Conservation (phyloP, 2,329 filamentous ascomycete genomes). For the Claviceps paspali region DNA sequence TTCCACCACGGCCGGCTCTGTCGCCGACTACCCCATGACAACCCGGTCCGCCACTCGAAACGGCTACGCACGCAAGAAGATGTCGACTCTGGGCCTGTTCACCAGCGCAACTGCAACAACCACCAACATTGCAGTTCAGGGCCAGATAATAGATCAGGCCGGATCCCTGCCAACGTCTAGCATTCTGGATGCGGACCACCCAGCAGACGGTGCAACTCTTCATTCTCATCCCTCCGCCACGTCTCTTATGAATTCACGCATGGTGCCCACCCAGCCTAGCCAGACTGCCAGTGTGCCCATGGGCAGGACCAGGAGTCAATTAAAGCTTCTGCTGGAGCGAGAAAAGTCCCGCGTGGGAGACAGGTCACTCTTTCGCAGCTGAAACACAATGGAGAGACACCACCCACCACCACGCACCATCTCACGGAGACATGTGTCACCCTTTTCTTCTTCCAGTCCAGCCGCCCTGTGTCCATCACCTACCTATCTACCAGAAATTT, state of each 20-base stretch:
- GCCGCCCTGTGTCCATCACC: no score
- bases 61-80: slow-evolving; percentile 12
- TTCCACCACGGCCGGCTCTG: slow-evolving; percentile 4
- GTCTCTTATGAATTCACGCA: slow-evolving; percentile 21
- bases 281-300: slow-evolving; percentile 30
- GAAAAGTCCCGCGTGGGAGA: slow-evolving; percentile 26
- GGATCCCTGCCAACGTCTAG: slow-evolving; percentile 16
- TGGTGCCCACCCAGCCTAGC: slow-evolving; percentile 35
- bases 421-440: no score
- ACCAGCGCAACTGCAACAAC: slow-evolving; percentile 23
- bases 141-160: slow-evolving; percentile 28
- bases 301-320: slow-evolving; percentile 44
- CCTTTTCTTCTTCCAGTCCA: no score
- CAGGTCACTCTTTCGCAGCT: slow-evolving; percentile 14
- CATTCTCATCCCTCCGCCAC: slow-evolving; percentile 9
- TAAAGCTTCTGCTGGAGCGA: slow-evolving; percentile 40
- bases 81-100: slow-evolving; percentile 15
- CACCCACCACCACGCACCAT: no score
- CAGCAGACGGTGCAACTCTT: slow-evolving; percentile 11
- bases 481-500: no score
- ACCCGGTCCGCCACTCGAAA: slow-evolving; percentile 19
- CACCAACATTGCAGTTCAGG: slow-evolving; percentile 25
- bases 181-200: slow-evolving; percentile 9
- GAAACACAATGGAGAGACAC: no score
- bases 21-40: slow-evolving; percentile 11